Base-by-base conservation (phyloP, 1,139 yeast species). In the Candida pseudoviswanathii region DNA sequence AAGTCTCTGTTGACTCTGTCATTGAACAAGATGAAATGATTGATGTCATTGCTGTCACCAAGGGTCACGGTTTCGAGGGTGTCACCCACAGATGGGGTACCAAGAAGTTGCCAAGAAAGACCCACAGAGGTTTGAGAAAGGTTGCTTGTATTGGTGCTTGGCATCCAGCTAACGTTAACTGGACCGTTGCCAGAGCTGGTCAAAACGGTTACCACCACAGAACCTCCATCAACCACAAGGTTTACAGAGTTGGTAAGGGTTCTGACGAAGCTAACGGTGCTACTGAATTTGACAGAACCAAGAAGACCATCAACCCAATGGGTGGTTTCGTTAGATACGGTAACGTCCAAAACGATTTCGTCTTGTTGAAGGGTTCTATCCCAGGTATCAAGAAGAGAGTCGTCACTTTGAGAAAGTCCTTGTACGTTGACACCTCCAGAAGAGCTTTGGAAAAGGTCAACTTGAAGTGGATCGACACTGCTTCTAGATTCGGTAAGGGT, bases 1-100 rank as follows among this genome's bases (percentile, higher is more conserved):
- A 97, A 72, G 96, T 94, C 67, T 80, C 95, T 60, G 96, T 94
- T 69, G 89, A 87, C 80, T 79, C 96, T 65, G 99, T 94, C 70
- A 87, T 94, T 76, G 99, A 94, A 84, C 96, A 94, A 83, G 88
- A 91, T 81, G 99, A 94, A 85, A 87, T 89, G 89, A 86, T 94
- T 71, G 99, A 94, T 71, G 97, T 90, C 70, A 86, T 92, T 73
- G 99, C 97, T 71, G 97, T 95, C 75, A 95, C 99, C 86, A 92
- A 89, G 86, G 99, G 99, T 94, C 81, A 94, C 85, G 99, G 99
- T 85, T 90, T 88, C 89, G 99, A 92, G 82, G 99, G 99, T 91
- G 98, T 92, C 70, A 95, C 99, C 84, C 96, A 91, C 91, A 91
- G 99, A 89, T 94, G 98, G 98, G 99, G 99, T 78, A 94, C 99